These are phyloP conservation scores for Lachnellula hyalina DNA, from an alignment of 2,329 filamentous ascomycete species.

Conservation along the genomic window DNA sequence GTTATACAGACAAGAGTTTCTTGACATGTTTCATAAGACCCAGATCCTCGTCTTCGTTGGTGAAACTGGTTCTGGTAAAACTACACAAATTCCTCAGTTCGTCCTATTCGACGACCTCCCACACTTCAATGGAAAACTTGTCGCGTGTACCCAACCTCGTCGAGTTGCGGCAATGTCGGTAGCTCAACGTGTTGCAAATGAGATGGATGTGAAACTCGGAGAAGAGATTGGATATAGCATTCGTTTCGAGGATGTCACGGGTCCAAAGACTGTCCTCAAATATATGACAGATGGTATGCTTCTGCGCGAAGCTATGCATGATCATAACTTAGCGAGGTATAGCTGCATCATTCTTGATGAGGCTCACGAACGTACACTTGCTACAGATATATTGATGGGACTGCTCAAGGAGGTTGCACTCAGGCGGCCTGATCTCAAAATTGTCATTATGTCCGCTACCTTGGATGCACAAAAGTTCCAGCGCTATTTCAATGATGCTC, in stretches of 20 bases:
- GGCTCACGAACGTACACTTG: constrained; percentile 94
- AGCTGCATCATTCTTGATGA: constrained; percentile 98
- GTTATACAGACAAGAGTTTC: constrained; percentile 70
- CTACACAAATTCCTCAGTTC: constrained; percentile 97
- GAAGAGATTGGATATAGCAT: constrained; percentile 98
- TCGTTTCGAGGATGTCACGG: constrained; percentile 94
- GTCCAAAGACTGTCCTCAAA: constrained; percentile 85
- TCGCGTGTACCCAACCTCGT: constrained; percentile 95
- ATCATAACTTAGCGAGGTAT: constrained; percentile 85
- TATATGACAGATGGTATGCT: constrained; percentile 99
- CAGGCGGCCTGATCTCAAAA: constrained; percentile 84
- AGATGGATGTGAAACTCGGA: constrained; percentile 89
- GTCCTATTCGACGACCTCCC: constrained; percentile 96
- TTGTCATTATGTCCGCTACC: constrained; percentile 98
- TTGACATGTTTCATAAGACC: constrained; percentile 84
- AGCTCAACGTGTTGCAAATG: constrained; percentile 92
- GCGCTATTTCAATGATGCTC: constrained; percentile 91
- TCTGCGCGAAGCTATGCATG: constrained; percentile 91
- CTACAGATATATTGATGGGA: constrained; percentile 96
- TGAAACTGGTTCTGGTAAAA: constrained; percentile 99
- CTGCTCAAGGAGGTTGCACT: constrained; percentile 84
- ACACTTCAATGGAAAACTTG: constrained; percentile 77
- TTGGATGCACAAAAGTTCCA: constrained; percentile 98
- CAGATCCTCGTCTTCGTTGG: constrained; percentile 98
- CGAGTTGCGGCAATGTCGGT: constrained; percentile 99